These are phyloP conservation scores for Mucor irregularis DNA, from an alignment of 371 early-diverging fungal species.

Conservation along the genomic window DNA sequence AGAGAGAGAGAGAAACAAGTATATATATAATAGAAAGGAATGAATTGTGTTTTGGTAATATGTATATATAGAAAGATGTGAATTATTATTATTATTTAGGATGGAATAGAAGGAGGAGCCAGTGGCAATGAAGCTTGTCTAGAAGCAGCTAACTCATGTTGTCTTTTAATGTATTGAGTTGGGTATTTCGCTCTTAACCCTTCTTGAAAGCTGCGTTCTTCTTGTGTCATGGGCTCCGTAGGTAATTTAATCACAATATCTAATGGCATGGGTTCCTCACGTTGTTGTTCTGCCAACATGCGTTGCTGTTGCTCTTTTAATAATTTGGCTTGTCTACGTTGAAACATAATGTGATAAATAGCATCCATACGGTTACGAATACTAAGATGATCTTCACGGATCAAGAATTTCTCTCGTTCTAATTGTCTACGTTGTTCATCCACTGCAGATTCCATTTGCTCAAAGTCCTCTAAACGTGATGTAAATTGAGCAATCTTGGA, in stretches of 20 bases:
- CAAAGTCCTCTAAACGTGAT: conserved; percentile 81
- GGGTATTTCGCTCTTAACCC: conserved; percentile 24
- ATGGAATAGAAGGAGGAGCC: no score
- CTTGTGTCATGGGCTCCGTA: conserved; percentile 5
- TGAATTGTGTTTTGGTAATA: neutral
- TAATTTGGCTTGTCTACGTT: conserved; percentile 12
- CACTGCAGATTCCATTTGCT: conserved; percentile 57
- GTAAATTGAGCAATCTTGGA: conserved; percentile 76
- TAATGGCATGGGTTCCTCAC: conserved; percentile 19
- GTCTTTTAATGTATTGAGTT: conserved; percentile 19
- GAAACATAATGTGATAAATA: conserved; percentile 24
- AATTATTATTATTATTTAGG: neutral
- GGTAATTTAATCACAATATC: conserved; percentile 1
- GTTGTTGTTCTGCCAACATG: conserved; percentile 23
- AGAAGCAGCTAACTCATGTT: conserved; percentile 16
- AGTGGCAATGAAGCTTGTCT: conserved; percentile 1
- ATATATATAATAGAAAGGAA: neutral
- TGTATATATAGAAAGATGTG: neutral
- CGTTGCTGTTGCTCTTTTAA: conserved; percentile 15
- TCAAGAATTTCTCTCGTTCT: conserved; percentile 70
- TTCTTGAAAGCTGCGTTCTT: conserved; percentile 8
- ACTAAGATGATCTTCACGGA: conserved; percentile 12
- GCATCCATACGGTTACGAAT: conserved; percentile 19
- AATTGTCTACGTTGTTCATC: conserved; percentile 73
- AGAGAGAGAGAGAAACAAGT: neutral